Percentiles rank a stretch among this genome's conserved stretches.
phyloP scores from a whole-genome alignment of 352 stramenopile genomes.

The Lagenidium giganteum region DNA sequence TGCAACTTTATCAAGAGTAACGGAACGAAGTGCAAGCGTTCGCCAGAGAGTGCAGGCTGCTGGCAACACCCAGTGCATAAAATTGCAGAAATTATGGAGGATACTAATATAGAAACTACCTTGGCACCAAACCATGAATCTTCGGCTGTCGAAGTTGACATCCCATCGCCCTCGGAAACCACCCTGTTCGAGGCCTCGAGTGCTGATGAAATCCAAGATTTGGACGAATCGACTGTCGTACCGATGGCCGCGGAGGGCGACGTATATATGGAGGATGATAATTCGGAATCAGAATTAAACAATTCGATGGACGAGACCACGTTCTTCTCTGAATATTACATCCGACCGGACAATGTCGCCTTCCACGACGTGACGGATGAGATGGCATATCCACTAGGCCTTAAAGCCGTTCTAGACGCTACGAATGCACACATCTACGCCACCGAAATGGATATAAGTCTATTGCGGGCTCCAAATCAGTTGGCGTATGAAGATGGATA shows the following conservation, averaged over 20 bases:
- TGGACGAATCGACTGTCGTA: conserved; percentile 10
- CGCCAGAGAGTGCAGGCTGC: not conserved
- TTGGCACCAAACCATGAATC: not conserved
- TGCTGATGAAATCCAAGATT: conserved; percentile 4
- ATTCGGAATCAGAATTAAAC: conserved; percentile 10
- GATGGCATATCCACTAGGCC: too few species aligned
- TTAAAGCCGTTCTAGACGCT: too few species aligned
- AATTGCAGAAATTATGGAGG: not conserved
- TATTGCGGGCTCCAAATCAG: too few species aligned
- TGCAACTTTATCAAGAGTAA: not conserved
- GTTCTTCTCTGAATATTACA: too few species aligned
- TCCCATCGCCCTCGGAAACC: conserved; percentile 5
- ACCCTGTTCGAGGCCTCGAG: conserved; percentile 3
- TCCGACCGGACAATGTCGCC: too few species aligned
- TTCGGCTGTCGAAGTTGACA: conserved; percentile 5
- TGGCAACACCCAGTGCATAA: not conserved
- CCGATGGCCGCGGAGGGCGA: conserved; percentile 4
- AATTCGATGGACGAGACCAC: conserved; percentile 1
- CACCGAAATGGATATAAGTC: not conserved
- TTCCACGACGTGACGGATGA: conserved; percentile 1
- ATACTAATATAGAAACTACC: conserved; percentile 8
- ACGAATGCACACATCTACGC: not conserved
- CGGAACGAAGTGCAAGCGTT: not conserved
- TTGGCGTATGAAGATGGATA: too few species aligned
- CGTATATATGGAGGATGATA: conserved; percentile 11